Base-by-base conservation (phyloP, 2,329 filamentous ascomycete species). In the Alternaria burnsii region DNA sequence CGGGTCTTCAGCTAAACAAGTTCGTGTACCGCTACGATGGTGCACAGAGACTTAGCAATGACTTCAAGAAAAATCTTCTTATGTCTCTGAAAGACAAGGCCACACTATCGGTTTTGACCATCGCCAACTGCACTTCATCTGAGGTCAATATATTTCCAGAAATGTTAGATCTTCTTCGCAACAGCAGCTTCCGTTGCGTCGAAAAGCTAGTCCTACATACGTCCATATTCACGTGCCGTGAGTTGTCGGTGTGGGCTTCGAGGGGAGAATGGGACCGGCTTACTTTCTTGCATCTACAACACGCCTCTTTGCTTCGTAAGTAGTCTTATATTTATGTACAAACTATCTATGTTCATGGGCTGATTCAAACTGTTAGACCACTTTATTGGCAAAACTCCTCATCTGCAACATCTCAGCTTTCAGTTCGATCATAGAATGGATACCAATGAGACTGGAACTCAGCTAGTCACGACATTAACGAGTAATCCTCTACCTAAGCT, bases 221-320 rank as follows among this genome's bases (percentile, higher is more conserved):
- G 16, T 26, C 55, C 5, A 28, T 61, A 6, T 61, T 61, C 47
- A 57, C 53, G 4, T 32, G n/a, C 28, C 14, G 16, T 30, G 58
- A 61, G 36, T 42, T 61, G 22, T 28, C 34, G 22, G 28, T 57
- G 30, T 61, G 58, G 58, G 58, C 46, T 32, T 32, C 47, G 8
- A 36, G 32, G n/a, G 36, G 32, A 40, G 42, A 48, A 32, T 61
- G 58, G 58, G 18, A 53, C 12, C 12, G 46, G 5, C 41, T 61
- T 18, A 41, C 36, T 41, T 14, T 57, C 12, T 38, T 53, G 10
- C 38, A 53, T 20, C 14, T 53, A 11, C 51, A 44, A 40, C n/a
- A 36, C 6, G 40, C 38, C 46, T 36, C 38, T n/a, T 32, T 26
- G 22, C 36, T 59, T 54, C 32, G 40, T 46, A 46, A 16, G 43